Percentiles rank a stretch among this genome's conserved stretches.
Conservation (phyloP, 768 basidiomycete species). For the Hebeloma cylindrosporum region DNA sequence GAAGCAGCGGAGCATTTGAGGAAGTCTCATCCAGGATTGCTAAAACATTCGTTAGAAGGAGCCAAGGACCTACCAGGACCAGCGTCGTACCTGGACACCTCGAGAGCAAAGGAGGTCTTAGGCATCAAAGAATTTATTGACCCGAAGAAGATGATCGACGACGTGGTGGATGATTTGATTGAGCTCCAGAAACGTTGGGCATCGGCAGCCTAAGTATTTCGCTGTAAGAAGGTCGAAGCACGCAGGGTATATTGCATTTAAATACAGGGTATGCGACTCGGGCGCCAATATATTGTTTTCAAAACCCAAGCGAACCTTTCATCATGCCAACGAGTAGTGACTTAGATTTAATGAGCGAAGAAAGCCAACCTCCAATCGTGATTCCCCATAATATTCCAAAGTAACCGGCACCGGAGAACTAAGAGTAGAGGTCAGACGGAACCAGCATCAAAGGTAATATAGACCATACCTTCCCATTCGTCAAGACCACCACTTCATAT, state of each 20-base stretch:
- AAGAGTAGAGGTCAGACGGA: neutral
- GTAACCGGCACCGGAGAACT: neutral
- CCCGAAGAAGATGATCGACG: slow-evolving; percentile 28
- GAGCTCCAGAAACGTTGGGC: slow-evolving; percentile 27
- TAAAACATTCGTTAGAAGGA: slow-evolving; percentile 14
- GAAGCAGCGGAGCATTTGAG: slow-evolving; percentile 25
- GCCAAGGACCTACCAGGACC: slow-evolving; percentile 24
- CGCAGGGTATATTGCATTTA: no score
- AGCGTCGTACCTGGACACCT: slow-evolving; percentile 25
- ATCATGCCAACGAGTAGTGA: no score
- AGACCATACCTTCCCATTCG: neutral
- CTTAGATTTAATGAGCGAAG: neutral
- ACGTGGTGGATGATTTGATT: slow-evolving; percentile 26
- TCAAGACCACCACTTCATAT: neutral
- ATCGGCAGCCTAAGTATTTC: no score
- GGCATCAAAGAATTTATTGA: slow-evolving; percentile 25
- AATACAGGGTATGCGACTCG: no score
- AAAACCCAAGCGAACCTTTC: no score
- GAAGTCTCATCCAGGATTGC: slow-evolving; percentile 23
- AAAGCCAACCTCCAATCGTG: neutral
- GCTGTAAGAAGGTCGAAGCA: no score
- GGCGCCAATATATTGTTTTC: no score
- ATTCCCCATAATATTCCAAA: neutral
- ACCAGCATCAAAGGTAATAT: neutral
- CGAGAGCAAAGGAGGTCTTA: slow-evolving; percentile 26